Conservation (phyloP, 768 basidiomycete species). For the Megacollybia marginata region DNA sequence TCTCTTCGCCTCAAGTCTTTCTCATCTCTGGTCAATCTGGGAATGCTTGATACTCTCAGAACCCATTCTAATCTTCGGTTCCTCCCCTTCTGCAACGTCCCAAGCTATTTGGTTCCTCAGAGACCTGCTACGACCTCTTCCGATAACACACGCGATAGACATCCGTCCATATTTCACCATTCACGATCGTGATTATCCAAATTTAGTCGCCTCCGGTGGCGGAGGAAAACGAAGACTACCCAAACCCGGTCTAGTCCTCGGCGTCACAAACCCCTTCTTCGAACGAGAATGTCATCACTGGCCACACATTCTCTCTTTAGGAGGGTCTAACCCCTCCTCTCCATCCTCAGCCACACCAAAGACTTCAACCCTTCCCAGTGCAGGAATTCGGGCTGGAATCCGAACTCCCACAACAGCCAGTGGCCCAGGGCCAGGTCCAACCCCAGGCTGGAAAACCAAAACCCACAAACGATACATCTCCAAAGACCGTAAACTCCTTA, state of each 20-base stretch:
- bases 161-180: constrained; percentile 95
- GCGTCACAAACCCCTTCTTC: constrained; percentile 87
- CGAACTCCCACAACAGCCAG: constrained; percentile 13
- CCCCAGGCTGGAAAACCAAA: constrained; percentile 70
- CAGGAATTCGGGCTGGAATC: background rate
- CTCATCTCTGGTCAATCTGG: constrained; percentile 83
- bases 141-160: constrained; percentile 73
- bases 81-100: constrained; percentile 74
- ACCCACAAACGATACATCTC: constrained; percentile 80
- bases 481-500: constrained; percentile 73
- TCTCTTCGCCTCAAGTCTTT: constrained; percentile 56
- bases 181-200: constrained; percentile 78
- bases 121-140: constrained; percentile 67
- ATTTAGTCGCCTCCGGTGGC: constrained; percentile 37
- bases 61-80: constrained; percentile 77
- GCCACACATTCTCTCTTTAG: constrained; percentile 77
- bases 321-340: constrained; percentile 18
- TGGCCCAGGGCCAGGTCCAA: constrained; percentile 42
- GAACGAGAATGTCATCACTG: constrained; percentile 75
- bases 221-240: constrained; percentile 64
- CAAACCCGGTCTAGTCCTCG: constrained; percentile 66
- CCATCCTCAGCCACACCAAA: too few relatives aligned
- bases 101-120: constrained; percentile 91
- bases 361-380: too few relatives aligned
- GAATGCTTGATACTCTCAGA: constrained; percentile 90